Evolutionary conservation across 768 basidiomycete genomes (phyloP).

Genomic region (Naganishia randhawae): DNA sequence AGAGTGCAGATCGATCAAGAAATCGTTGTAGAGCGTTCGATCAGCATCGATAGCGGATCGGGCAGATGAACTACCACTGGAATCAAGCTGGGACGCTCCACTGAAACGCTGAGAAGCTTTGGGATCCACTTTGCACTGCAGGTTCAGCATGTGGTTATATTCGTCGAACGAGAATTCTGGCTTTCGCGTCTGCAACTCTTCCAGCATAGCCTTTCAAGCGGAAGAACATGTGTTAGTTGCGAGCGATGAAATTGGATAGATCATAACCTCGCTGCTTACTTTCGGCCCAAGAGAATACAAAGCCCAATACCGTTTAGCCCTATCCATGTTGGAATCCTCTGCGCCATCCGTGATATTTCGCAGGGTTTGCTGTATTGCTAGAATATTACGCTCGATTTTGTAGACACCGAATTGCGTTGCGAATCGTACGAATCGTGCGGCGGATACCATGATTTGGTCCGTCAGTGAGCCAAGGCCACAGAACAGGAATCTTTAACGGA

Average conservation of each 20-base stretch:
- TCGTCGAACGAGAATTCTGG: conserved; percentile 76
- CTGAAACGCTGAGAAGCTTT: conserved; percentile 35
- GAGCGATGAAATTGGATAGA: no score
- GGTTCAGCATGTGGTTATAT: conserved; percentile 81
- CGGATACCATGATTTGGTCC: conserved; percentile 73
- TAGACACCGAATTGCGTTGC: conserved; percentile 73
- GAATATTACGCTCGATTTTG: conserved; percentile 82
- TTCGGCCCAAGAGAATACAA: conserved; percentile 71
- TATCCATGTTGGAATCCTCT: conserved; percentile 65
- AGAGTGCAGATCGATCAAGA: conserved; percentile 78
- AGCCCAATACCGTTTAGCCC: conserved; percentile 74
- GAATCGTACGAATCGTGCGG: conserved; percentile 65
- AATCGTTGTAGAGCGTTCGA: conserved; percentile 63
- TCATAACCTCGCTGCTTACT: conserved; percentile 54
- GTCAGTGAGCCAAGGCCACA: conserved; percentile 78
- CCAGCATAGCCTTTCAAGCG: conserved; percentile 66
- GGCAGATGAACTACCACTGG: not conserved
- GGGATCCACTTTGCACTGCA: conserved; percentile 78
- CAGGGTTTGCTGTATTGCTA: conserved; percentile 86
- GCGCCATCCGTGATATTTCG: conserved; percentile 63
- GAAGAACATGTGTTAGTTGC: not conserved
- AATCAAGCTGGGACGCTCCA: not conserved
- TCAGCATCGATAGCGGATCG: conserved; percentile 62
- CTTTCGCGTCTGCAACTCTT: conserved; percentile 62
- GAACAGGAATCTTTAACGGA: conserved; percentile 70